phyloP scores from a whole-genome alignment of 2,329 filamentous ascomycete genomes.

The Colletotrichum neosansevieriae region DNA sequence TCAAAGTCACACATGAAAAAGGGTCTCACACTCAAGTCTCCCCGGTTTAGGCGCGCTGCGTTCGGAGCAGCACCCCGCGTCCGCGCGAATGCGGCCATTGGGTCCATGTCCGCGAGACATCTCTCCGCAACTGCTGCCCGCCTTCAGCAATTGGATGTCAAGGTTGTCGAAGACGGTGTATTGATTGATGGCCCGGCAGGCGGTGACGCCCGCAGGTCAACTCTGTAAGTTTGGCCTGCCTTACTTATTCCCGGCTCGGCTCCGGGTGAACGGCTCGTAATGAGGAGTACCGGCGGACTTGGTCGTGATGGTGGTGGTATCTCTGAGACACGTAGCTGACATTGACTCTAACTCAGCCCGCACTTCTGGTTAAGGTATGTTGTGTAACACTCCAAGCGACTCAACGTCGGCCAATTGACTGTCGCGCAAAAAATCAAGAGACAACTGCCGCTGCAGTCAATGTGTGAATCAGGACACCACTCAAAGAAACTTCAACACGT shows the following conservation, averaged over 20 bases:
- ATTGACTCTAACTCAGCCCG: conserved; percentile 21
- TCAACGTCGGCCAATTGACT: conserved; percentile 4
- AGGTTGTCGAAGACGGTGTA: conserved; percentile 26
- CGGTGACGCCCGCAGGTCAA: conserved; percentile 26
- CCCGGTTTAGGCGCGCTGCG: conserved; percentile 21
- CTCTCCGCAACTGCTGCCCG: conserved; percentile 27
- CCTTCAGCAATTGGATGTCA: neutral
- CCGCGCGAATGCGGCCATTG: neutral
- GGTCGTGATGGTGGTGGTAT: too few relatives aligned
- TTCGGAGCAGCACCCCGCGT: conserved; percentile 19
- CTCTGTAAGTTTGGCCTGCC: conserved; percentile 32
- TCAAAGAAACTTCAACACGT: conserved; percentile 58
- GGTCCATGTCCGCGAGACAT: conserved; percentile 4
- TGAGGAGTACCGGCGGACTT: neutral
- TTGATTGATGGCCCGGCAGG: conserved; percentile 17
- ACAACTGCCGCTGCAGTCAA: conserved; percentile 57
- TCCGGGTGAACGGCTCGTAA: neutral
- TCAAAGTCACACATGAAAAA: conserved; percentile 18
- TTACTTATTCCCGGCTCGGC: conserved; percentile 2
- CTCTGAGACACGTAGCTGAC: conserved; percentile 7
- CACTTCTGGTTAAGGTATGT: conserved; percentile 42
- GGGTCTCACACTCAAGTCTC: conserved; percentile 18
- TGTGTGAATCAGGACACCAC: conserved; percentile 58
- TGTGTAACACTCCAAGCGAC: neutral
- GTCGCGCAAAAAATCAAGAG: conserved; percentile 45